A percentile compares a stretch with the other conserved stretches of the same genome.
These are phyloP conservation scores for Ustilaginoidea virens DNA, from an alignment of 2,329 filamentous ascomycete species.

Conservation along the genomic window DNA sequence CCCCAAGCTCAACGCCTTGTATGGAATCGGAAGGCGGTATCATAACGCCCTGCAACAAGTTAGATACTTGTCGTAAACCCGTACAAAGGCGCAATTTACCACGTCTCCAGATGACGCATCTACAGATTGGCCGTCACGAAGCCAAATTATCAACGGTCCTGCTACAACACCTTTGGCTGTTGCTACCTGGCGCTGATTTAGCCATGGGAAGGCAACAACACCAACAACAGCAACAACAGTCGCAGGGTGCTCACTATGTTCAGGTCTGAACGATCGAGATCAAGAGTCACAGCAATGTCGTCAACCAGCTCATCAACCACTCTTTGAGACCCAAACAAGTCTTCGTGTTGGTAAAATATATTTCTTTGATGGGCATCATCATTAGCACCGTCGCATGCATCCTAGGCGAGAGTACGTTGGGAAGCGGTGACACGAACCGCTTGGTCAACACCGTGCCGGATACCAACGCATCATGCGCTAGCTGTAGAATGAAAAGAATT, in stretches of 20 bases:
- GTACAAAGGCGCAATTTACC: slow-evolving; percentile 10
- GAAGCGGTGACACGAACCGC: slow-evolving; percentile 39
- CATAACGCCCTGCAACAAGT: slow-evolving; percentile 34
- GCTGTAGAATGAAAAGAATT: slow-evolving; percentile 40
- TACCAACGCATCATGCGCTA: slow-evolving; percentile 42
- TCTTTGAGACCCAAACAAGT: slow-evolving; percentile 53
- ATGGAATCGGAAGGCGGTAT: slow-evolving; percentile 40
- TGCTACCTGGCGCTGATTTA: slow-evolving; percentile 37
- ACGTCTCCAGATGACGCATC: slow-evolving; percentile 15
- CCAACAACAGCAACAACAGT: too few species aligned
- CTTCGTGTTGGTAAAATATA: slow-evolving; percentile 64
- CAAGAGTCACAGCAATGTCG: slow-evolving; percentile 56
- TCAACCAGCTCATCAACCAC: slow-evolving; percentile 60
- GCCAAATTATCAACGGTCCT: slow-evolving; percentile 36
- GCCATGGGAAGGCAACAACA: slow-evolving; percentile 1
- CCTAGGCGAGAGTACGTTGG: too few species aligned
- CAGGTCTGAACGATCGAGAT: slow-evolving; percentile 44
- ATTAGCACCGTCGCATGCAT: neutral
- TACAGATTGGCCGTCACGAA: slow-evolving; percentile 25
- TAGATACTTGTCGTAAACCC: slow-evolving; percentile 2
- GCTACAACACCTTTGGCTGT: slow-evolving; percentile 56
- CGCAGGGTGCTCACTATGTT: slow-evolving; percentile 45
- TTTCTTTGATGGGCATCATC: slow-evolving; percentile 45
- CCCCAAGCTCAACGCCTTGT: slow-evolving; percentile 30
- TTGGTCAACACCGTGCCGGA: slow-evolving; percentile 43